Conservation (phyloP, 2,329 filamentous ascomycete genomes). For the Sporothrix variecibatus region DNA sequence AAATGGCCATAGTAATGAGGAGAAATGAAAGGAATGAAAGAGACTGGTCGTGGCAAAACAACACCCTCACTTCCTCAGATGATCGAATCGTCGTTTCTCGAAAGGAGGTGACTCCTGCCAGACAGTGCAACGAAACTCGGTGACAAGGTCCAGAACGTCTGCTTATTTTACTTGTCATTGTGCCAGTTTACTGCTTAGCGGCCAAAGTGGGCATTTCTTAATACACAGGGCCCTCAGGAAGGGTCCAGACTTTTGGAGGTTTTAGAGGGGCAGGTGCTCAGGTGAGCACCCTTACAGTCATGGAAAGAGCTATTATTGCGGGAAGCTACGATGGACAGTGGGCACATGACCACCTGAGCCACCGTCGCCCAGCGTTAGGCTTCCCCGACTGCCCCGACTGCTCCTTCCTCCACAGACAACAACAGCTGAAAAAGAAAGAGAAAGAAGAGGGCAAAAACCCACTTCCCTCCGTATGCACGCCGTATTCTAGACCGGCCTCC, state of each 20-base stretch:
- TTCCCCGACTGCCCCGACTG: background rate
- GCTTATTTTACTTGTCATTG: background rate
- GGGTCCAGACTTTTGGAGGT: background rate
- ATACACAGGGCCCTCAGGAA: background rate
- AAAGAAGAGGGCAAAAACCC: background rate
- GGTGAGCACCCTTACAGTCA: background rate
- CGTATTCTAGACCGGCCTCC: conserved; percentile 18
- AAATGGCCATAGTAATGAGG: background rate
- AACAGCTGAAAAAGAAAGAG: background rate
- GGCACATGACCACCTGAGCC: conserved; percentile 2
- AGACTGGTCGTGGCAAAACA: background rate
- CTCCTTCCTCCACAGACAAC: background rate
- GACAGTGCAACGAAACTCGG: background rate
- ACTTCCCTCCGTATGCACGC: background rate
- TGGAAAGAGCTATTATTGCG: background rate
- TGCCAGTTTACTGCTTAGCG: background rate
- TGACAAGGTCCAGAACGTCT: background rate
- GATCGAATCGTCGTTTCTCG: background rate
- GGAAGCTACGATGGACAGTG: background rate
- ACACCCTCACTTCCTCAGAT: background rate
- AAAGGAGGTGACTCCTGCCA: background rate
- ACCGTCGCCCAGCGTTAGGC: background rate
- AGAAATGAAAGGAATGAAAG: background rate
- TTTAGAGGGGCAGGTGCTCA: background rate
- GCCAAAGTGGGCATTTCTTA: background rate